phyloP scores from a whole-genome alignment of 768 basidiomycete genomes.

The Serendipita vermifera region DNA sequence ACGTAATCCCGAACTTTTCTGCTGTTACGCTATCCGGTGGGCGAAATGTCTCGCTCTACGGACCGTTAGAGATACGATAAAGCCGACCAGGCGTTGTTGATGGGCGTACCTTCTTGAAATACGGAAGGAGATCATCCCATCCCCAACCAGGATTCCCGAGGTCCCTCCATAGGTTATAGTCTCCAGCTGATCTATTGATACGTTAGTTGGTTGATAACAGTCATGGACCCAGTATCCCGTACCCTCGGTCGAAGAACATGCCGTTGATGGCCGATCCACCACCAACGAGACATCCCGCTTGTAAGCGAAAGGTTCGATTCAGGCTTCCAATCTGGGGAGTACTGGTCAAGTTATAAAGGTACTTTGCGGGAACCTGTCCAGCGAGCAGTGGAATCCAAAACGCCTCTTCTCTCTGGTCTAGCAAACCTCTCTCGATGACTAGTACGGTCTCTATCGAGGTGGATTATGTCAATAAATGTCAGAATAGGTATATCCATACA shows the following conservation, averaged over 20 bases:
- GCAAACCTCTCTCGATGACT: background rate
- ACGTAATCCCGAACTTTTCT: conserved; percentile 4
- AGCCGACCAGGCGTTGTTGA: background rate
- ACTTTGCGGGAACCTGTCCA: background rate
- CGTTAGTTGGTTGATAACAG: no score
- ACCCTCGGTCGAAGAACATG: background rate
- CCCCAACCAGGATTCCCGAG: conserved; percentile 1
- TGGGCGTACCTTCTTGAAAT: background rate
- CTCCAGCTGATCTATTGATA: no score
- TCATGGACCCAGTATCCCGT: no score
- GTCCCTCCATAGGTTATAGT: conserved; percentile 9
- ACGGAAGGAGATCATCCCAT: background rate
- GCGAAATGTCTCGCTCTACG: background rate
- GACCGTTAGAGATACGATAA: no score
- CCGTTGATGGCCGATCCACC: conserved; percentile 8
- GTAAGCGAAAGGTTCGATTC: background rate
- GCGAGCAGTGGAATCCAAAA: background rate
- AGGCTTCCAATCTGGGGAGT: background rate
- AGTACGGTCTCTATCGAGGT: no score
- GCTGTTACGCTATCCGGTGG: background rate
- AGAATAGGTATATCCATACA: conserved; percentile 16
- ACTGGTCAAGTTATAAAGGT: background rate
- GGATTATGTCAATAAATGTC: no score
- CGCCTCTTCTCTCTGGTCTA: background rate
- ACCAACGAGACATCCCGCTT: background rate